Evolutionary conservation across 805 yeast genomes (phyloP).

Genomic region (Candida caryicola): DNA sequence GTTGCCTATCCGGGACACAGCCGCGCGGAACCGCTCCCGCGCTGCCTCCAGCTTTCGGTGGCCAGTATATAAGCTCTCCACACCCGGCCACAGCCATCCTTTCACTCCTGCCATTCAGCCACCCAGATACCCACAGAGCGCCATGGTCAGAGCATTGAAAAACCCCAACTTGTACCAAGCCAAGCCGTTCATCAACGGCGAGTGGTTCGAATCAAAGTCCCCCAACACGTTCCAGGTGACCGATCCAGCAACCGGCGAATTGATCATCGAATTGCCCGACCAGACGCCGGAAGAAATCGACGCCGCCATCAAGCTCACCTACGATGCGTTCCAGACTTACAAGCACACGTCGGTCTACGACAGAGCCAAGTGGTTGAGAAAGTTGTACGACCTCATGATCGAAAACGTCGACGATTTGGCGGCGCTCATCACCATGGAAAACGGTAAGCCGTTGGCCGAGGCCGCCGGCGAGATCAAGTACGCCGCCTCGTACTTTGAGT

Average conservation of each 20-base stretch:
- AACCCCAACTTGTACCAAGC: slow-evolving; percentile 33
- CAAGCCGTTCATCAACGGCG: slow-evolving; percentile 38
- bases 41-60: too few relatives aligned
- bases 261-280: slow-evolving; percentile 40
- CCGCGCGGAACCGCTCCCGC: slow-evolving; percentile 4
- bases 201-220: slow-evolving; percentile 38
- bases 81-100: not conserved
- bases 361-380: slow-evolving; percentile 51
- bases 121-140: not conserved
- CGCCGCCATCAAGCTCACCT: slow-evolving; percentile 47
- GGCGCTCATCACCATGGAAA: slow-evolving; percentile 55
- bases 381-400: slow-evolving; percentile 47
- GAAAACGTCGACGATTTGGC: slow-evolving; percentile 59
- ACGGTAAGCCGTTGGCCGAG: slow-evolving; percentile 56
- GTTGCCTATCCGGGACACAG: slow-evolving; percentile 1
- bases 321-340: slow-evolving; percentile 43
- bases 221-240: slow-evolving; percentile 34
- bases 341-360: slow-evolving; percentile 49
- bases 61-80: not conserved
- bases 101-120: not conserved
- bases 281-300: slow-evolving; percentile 43
- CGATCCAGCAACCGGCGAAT: slow-evolving; percentile 41
- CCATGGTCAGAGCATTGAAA: slow-evolving; percentile 24
- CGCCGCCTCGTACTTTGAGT: slow-evolving; percentile 50
- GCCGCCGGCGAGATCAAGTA: slow-evolving; percentile 55